Evolutionary conservation across 2,329 filamentous ascomycete genomes (phyloP), one percentile per base, ranked within the genome.

Genomic region (Ascosphaera acerosa): DNA sequence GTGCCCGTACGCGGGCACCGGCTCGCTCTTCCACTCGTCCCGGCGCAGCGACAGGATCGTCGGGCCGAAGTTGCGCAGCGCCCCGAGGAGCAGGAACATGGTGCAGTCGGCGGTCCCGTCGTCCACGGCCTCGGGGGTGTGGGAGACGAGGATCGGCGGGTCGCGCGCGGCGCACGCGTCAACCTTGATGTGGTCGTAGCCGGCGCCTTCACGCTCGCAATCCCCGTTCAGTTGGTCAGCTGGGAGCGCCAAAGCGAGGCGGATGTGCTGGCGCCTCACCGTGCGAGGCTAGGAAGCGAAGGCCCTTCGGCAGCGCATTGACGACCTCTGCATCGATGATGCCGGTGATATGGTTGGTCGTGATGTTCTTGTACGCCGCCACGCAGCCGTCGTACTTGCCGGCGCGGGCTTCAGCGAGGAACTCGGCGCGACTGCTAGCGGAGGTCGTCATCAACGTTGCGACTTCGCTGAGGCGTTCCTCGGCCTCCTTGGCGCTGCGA

Each of bases 131-230:
- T 65, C 70, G n/a, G 77, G 80, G 1, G 75, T 72, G 50, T 89
- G 87, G 38, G 76, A 80, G 19, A 90, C 74, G 26, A 57, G 61
- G 38, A 89, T 62, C 3, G 53, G 50, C 2, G 52, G 51, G 15
- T 58, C 57, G 32, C 66, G 67, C 1, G 58, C 56, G 6, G 68
- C 73, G 56, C 76, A 84, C 23, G 74, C 72, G 29, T 63, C 48
- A 6, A 82, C 59, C 48, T 82, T 71, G 38, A 89, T 60, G 48
- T 81, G 73, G 49, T 90, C 80, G 52, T 90, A 90, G 22, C 81
- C 81, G 34, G 80, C 76, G 37, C 76, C 71, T 75, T 15, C 12
- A 29, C 29, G 12, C 7, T 9, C 9, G 20, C 20, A 23, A 23
- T 23, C 9, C 9, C 20, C 7, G 36, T 12, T 19, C 36, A 16